Conservation (phyloP, 2,329 filamentous ascomycete genomes). For the Trichoderma asperellum region DNA sequence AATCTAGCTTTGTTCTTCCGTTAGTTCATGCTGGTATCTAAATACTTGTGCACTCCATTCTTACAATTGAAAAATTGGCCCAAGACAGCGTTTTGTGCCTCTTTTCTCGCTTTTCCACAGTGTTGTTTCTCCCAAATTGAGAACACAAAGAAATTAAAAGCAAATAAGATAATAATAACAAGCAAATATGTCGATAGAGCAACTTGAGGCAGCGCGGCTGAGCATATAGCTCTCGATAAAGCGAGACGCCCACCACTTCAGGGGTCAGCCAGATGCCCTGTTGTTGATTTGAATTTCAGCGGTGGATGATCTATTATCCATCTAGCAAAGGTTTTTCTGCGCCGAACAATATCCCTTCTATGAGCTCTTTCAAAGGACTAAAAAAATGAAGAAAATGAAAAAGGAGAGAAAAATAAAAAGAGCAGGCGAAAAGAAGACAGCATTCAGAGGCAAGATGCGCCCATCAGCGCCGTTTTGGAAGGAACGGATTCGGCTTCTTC, state of each 20-base stretch:
- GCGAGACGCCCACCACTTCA: not conserved
- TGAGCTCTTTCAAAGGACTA: not conserved
- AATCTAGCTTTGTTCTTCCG: not conserved
- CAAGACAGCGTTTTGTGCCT: not conserved
- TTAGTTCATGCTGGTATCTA: not conserved
- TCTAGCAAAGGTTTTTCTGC: not conserved
- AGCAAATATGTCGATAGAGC: not conserved
- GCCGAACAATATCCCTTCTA: constrained; percentile 16
- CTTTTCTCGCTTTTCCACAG: not conserved
- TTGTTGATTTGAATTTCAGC: not conserved
- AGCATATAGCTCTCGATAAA: not conserved
- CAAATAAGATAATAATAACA: not conserved
- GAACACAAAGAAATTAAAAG: not conserved
- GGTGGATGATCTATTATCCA: not conserved
- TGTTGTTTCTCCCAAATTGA: not conserved
- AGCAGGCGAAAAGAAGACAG: not conserved
- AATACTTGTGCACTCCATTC: not conserved
- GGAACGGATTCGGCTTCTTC: constrained; percentile 50
- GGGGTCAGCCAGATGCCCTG: not conserved
- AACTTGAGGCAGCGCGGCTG: not conserved
- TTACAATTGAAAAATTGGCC: not conserved
- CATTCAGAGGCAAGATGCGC: not conserved
- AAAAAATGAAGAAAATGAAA: not conserved
- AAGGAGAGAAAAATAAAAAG: not conserved
- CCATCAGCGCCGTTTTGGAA: constrained; percentile 44